phyloP scores from a whole-genome alignment of 495 filamentous ascomycete species.

The Cudoniella acicularis region DNA sequence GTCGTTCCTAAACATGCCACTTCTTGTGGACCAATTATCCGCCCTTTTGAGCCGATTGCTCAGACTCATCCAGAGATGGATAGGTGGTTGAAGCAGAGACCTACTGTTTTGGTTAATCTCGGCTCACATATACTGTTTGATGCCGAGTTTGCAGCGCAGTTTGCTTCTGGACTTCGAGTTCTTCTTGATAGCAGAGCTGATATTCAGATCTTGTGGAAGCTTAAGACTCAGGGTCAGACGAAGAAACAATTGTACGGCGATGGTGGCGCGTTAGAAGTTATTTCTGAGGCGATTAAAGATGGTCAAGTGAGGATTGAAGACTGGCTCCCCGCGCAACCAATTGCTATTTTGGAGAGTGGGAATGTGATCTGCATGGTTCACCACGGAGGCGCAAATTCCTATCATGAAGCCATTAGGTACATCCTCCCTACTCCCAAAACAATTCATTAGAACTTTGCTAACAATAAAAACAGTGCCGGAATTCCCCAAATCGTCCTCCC shows the following conservation, averaged over 20 bases:
- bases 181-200: constrained; percentile 30
- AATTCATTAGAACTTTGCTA: not conserved
- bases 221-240: constrained; percentile 28
- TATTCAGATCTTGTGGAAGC: constrained; percentile 48
- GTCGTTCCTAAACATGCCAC: constrained; percentile 33
- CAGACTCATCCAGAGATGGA: constrained; percentile 39
- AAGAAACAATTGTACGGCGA: constrained; percentile 30
- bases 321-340: constrained; percentile 47
- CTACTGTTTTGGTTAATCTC: constrained; percentile 48
- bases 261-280: constrained; percentile 10
- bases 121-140: constrained; percentile 36
- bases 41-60: constrained; percentile 22
- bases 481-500: constrained; percentile 49
- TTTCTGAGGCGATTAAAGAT: constrained; percentile 17
- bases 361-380: constrained; percentile 46
- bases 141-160: constrained; percentile 30
- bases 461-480: constrained; percentile 33
- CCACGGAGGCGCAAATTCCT: constrained; percentile 52
- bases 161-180: constrained; percentile 35
- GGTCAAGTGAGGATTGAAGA: constrained; percentile 33
- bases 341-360: constrained; percentile 41
- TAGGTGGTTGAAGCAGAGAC: constrained; percentile 39
- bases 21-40: constrained; percentile 14
- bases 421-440: not conserved
- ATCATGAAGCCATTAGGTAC: constrained; percentile 49